Evolutionary conservation across 2,329 filamentous ascomycete species (phyloP), one percentile per base, ranked within the genome.

Genomic region (Blumeria hordei): DNA sequence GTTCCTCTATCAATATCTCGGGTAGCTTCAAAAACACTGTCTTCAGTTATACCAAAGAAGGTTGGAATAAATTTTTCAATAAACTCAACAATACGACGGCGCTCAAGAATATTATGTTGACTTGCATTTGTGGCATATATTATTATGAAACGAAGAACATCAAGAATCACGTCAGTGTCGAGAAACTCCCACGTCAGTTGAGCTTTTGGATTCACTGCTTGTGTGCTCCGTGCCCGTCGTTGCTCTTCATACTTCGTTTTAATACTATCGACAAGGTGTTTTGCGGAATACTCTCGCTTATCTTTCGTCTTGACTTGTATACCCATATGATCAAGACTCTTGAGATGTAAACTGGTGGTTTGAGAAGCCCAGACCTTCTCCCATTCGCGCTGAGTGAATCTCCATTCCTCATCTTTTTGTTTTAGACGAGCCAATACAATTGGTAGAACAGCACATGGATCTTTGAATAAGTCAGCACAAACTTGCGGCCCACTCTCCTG

Each of bases 341-440:
- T 93, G 70, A 93, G 85, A 69, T 95, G 94, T 71, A 94, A 90
- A 63, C 84, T 82, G 65, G 94, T 84, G 28, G 90, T 96, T 70
- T 96, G 92, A 53, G 87, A 82, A 59, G 92, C 87, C 92, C 92
- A 98, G 7, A 98, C 88, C 69, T 95, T 95, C 68, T 96, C 88
- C 92, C 92, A 98, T 66, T 98, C 93, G 35, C 92, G 86, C 73
- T 85, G 88, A 6, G 87, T 90, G 61, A 93, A 88, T 60, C 94
- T 87, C 92, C 92, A 98, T 64, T 96, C 88, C 67, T 98, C 92
- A 47, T 93, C 82, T 67, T 96, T 95, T 63, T 93, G 86, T 70
- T 96, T 96, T 62, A 98, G 75, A 11, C 92, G 79, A 54, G 85
- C 83, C 57, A 98, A 72, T 33, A 98, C 77, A 39, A 96, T 80